Conservation (phyloP, 2,329 filamentous ascomycete species). For the Fusarium sp. region DNA sequence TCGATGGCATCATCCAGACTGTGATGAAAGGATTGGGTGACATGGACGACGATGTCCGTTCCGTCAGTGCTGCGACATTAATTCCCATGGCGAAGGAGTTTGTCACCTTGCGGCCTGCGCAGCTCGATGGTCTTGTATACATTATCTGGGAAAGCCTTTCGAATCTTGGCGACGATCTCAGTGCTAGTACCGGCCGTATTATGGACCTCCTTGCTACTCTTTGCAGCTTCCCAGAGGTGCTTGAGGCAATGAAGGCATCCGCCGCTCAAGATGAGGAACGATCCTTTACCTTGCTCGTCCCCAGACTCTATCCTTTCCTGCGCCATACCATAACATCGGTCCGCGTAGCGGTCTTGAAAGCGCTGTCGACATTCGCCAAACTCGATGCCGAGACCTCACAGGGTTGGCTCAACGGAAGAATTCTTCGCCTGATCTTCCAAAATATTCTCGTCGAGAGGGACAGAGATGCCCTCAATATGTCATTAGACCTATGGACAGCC, state of each 20-base stretch:
- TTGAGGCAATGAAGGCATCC: conserved; percentile 93
- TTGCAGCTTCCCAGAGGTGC: conserved; percentile 91
- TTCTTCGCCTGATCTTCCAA: conserved; percentile 89
- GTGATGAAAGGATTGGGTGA: conserved; percentile 96
- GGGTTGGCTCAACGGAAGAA: conserved; percentile 92
- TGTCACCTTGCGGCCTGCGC: conserved; percentile 81
- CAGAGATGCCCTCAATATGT: conserved; percentile 81
- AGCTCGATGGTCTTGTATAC: conserved; percentile 84
- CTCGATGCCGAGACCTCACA: conserved; percentile 83
- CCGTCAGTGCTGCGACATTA: conserved; percentile 95
- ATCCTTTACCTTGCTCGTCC: conserved; percentile 92
- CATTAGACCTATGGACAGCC: conserved; percentile 87
- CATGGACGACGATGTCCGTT: conserved; percentile 92
- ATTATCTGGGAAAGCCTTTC: conserved; percentile 98
- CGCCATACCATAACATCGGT: conserved; percentile 98
- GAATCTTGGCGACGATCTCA: conserved; percentile 95
- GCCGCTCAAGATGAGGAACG: conserved; percentile 84
- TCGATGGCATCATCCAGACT: conserved; percentile 90
- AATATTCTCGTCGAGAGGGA: conserved; percentile 95
- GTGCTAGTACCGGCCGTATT: conserved; percentile 95
- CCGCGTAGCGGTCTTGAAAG: conserved; percentile 90
- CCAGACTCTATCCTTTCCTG: conserved; percentile 93
- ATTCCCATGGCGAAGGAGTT: conserved; percentile 97
- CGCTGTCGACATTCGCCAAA: conserved; percentile 90
- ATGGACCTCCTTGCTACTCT: conserved; percentile 98